Evolutionary conservation across 345 rosid species (phyloP), one percentile per base, ranked within the genome.

Genomic region (Hypericum perforatum): DNA sequence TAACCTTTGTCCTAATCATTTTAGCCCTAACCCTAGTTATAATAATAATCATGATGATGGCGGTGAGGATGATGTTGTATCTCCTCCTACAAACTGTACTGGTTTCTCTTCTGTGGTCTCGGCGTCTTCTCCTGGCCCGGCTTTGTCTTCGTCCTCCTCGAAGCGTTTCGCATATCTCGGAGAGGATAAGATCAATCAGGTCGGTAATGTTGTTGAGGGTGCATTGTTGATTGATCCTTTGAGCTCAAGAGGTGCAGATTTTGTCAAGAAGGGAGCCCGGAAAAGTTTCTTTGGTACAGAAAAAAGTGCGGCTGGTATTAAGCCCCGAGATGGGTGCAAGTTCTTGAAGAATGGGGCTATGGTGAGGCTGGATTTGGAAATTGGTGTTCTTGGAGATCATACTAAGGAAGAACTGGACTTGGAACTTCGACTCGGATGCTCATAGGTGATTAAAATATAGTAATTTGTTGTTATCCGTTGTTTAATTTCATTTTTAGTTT

Each of bases 361-460:
- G 49, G 60, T 79, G 39, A 77, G 74, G 59, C 69, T 85, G 73
- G 86, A 79, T 60, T 79, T 82, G 73, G 85, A 84, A 74, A 77
- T 78, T 16, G 95, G 89, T 57, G 59, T 75, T 56, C 50, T 75
- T 53, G 58, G 69, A 44, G 73, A 75, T 22, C 1, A 22, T 14
- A 56, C 83, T 43, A 70, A 72, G 45, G 69, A 86, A 49, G 88
- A 81, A 65, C 63, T 91, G 62, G 98, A 91, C 67, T 86, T 91
- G 64, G 96, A 91, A 61, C 98, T 91, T 75, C 86, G 98, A 49
- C 74, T 90, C 64, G 97, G 97, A 16, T 13, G 15, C 22, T 46
- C 29, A 11, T 13, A 9, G 14, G 7, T 42, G 9, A 42, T 42
- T 6, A 42, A 13, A 16, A 9, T 45, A 8, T 45, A 11, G 15